Evolutionary conservation across 1,284 basidiomycete species (phyloP).

Genomic region (Cronartium ribicola): DNA sequence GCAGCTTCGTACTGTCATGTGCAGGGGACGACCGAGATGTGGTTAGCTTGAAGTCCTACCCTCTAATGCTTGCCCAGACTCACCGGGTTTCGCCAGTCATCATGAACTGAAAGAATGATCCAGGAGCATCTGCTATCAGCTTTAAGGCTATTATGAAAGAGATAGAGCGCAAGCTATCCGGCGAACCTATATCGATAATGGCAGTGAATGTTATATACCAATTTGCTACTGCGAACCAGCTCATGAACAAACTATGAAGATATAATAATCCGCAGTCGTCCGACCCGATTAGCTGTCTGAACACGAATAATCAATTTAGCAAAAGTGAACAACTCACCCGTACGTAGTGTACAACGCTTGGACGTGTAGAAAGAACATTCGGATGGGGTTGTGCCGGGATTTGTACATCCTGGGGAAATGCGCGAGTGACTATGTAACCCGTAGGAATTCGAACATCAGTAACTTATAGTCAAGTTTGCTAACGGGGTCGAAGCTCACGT

Average conservation of each 20-base stretch:
- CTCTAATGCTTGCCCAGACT: not conserved
- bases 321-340: slow-evolving; percentile 9
- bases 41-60: not conserved
- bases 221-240: slow-evolving; percentile 50
- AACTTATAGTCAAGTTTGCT: not conserved
- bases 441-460: not conserved
- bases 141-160: no score
- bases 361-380: slow-evolving; percentile 75
- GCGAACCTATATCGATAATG: slow-evolving; percentile 41
- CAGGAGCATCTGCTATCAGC: not conserved
- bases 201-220: slow-evolving; percentile 40
- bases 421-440: slow-evolving; percentile 68
- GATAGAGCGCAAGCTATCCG: no score
- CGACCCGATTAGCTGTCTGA: no score
- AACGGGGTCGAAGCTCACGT: slow-evolving; percentile 1
- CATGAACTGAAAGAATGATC: slow-evolving; percentile 17
- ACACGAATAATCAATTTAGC: no score
- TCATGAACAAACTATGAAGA: slow-evolving; percentile 51
- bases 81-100: slow-evolving; percentile 41
- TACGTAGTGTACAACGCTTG: slow-evolving; percentile 65
- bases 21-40: not conserved
- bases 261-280: no score
- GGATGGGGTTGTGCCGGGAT: slow-evolving; percentile 73
- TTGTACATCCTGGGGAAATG: slow-evolving; percentile 88
- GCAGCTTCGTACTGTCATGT: slow-evolving; percentile 29